These are phyloP conservation scores for Gynochthodes officinalis DNA, from an alignment of 257 asterid species.

Conservation along the genomic window DNA sequence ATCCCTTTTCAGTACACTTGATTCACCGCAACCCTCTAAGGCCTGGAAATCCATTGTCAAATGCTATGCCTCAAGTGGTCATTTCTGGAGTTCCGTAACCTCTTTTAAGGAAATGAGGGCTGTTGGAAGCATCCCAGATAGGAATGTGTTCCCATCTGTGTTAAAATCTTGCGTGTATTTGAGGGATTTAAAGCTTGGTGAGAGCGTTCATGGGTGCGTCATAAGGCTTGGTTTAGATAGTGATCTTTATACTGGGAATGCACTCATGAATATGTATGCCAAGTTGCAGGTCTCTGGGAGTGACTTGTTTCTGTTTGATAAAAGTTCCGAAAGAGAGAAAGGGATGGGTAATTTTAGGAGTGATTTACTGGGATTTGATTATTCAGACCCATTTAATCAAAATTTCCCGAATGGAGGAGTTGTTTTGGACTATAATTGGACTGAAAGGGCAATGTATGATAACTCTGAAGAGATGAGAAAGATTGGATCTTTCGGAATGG, in stretches of 20 bases:
- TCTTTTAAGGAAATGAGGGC: constrained; percentile 63
- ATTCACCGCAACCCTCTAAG: constrained; percentile 46
- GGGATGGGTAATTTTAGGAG: background rate
- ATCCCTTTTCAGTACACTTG: constrained; percentile 40
- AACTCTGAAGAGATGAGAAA: constrained; percentile 18
- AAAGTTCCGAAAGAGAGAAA: constrained; percentile 30
- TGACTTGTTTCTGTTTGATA: constrained; percentile 38
- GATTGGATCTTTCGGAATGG: constrained; percentile 27
- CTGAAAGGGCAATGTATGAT: constrained; percentile 11
- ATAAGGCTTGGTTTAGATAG: constrained; percentile 58
- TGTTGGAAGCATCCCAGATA: constrained; percentile 58
- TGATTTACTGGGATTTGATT: constrained; percentile 10
- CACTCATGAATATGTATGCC: constrained; percentile 83
- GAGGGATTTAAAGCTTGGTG: constrained; percentile 66
- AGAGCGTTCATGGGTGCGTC: constrained; percentile 66
- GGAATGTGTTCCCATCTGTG: constrained; percentile 78
- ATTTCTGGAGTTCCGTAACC: constrained; percentile 43
- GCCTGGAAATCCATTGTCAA: constrained; percentile 78
- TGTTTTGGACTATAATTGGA: constrained; percentile 7
- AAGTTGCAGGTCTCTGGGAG: constrained; percentile 48
- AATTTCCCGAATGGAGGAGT: background rate
- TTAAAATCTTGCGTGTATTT: constrained; percentile 61
- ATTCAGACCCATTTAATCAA: background rate
- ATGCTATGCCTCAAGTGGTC: constrained; percentile 59
- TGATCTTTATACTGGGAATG: constrained; percentile 84